phyloP scores from a whole-genome alignment of 2,329 filamentous ascomycete species.

The Sordariomycetes sp. region DNA sequence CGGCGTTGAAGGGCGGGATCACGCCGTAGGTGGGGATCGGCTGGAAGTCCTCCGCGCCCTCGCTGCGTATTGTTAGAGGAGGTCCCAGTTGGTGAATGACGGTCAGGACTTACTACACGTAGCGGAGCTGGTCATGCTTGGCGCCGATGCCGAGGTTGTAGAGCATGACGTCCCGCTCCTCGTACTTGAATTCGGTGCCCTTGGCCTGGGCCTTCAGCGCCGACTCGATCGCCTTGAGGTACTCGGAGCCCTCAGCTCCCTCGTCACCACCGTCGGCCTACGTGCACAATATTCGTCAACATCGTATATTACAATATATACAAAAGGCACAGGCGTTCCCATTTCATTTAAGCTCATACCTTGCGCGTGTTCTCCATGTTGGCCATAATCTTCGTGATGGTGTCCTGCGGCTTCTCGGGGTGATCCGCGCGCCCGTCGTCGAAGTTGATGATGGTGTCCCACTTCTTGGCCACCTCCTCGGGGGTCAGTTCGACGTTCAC shows the following conservation, averaged over 20 bases:
- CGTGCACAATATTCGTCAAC: neutral
- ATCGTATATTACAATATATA: conserved; percentile 2
- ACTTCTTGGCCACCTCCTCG: conserved; percentile 68
- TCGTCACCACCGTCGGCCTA: neutral
- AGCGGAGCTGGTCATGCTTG: conserved; percentile 76
- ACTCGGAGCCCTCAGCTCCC: conserved; percentile 27
- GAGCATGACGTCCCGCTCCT: conserved; percentile 80
- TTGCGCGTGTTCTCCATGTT: conserved; percentile 74
- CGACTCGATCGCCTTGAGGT: conserved; percentile 64
- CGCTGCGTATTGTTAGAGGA: conserved; percentile 25
- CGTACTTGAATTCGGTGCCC: conserved; percentile 70
- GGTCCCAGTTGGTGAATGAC: neutral
- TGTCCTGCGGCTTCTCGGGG: conserved; percentile 68
- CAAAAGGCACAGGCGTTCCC: neutral
- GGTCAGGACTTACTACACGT: conserved; percentile 56
- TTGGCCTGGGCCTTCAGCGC: conserved; percentile 60
- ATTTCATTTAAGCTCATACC: conserved; percentile 36
- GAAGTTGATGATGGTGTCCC: conserved; percentile 75
- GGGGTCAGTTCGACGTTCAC: conserved; percentile 74
- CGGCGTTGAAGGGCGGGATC: conserved; percentile 82
- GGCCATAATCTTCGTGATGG: conserved; percentile 63
- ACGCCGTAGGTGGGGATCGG: conserved; percentile 92
- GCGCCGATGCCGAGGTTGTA: conserved; percentile 94
- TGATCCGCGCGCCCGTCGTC: conserved; percentile 80
- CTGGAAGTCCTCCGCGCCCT: conserved; percentile 87